These are phyloP conservation scores for Nemania sp. DNA, from an alignment of 2,329 filamentous ascomycete species.

Conservation along the genomic window DNA sequence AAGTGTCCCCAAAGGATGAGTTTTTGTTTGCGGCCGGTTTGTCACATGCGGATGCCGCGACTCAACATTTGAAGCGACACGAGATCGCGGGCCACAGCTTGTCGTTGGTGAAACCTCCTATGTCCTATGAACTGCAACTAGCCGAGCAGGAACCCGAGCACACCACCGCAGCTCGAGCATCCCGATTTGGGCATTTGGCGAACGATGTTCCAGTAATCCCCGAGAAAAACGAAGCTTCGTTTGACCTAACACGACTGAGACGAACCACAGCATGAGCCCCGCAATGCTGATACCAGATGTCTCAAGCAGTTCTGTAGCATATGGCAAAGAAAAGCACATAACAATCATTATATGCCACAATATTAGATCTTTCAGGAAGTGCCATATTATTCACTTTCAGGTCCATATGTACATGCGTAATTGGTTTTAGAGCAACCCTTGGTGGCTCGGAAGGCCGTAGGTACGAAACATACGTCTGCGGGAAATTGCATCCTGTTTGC, in stretches of 20 bases:
- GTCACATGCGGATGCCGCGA: constrained; percentile 3
- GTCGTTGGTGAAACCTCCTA: constrained; percentile 3
- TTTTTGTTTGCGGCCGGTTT: constrained; percentile 4
- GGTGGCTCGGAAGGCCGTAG: background rate
- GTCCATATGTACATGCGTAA: too few species aligned
- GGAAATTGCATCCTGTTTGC: constrained; percentile 13
- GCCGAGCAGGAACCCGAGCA: constrained; percentile 13
- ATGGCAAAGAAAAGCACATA: too few species aligned
- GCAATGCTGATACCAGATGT: too few species aligned
- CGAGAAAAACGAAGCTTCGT: constrained; percentile 9
- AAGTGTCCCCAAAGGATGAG: background rate
- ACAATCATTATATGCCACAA: background rate
- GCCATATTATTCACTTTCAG: too few species aligned
- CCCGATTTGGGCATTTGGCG: constrained; percentile 15
- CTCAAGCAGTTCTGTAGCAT: too few species aligned
- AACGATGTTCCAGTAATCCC: constrained; percentile 15
- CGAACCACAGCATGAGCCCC: background rate
- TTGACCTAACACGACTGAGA: background rate
- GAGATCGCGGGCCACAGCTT: constrained; percentile 6
- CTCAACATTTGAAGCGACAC: constrained; percentile 1
- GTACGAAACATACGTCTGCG: background rate
- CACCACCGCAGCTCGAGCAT: background rate
- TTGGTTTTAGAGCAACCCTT: background rate
- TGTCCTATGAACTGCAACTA: constrained; percentile 9
- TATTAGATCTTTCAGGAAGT: background rate